Evolutionary conservation across 1,284 basidiomycete genomes (phyloP), one percentile per base, ranked within the genome.

Genomic region (Tylopilus sp.): DNA sequence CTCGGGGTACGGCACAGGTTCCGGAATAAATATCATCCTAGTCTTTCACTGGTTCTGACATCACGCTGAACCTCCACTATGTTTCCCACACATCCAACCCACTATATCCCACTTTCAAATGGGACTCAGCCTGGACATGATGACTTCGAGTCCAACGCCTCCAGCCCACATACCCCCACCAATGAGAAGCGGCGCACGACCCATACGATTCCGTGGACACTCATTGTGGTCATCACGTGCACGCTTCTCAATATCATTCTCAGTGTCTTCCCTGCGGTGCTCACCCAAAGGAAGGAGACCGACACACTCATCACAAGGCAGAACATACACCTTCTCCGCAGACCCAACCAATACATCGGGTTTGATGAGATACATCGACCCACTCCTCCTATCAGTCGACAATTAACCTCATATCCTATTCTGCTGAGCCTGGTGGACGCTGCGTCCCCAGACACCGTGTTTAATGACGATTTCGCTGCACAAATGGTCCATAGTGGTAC

Each of bases 291-390:
- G 6, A 44, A 47, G 24, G 35, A 7, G 15, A 8, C 31, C 3
- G 56, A 44, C 7, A 33, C 17, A 7, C 9, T 36, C 7, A 48
- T 58, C 42, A 58, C 37, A 14, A 22, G 37, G 37, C 37, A 58
- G n/a, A 60, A 60, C 26, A 37, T 58, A 22, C 58, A 58, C 33
- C 58, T 43, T 11, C 58, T 58, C 25, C 48, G 22, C 5, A 24
- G 55, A 39, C 55, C 58, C 5, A 49, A 58, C 43, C 57, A 61
- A 22, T 61, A 61, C 24, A 58, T 58, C 9, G 55, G 58, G 19
- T 57, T 58, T 11, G 55, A 61, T 3, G 55, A 54, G 15, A 61
- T 58, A 39, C 48, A 9, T 4, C 48, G 58, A 3, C 55, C 58
- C 5, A 43, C 1, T 32, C 48, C 58, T 2, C 35, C 57, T 14